Evolutionary conservation across 768 basidiomycete genomes (phyloP).

Genomic region (Candolleomyces aberdarensis): DNA sequence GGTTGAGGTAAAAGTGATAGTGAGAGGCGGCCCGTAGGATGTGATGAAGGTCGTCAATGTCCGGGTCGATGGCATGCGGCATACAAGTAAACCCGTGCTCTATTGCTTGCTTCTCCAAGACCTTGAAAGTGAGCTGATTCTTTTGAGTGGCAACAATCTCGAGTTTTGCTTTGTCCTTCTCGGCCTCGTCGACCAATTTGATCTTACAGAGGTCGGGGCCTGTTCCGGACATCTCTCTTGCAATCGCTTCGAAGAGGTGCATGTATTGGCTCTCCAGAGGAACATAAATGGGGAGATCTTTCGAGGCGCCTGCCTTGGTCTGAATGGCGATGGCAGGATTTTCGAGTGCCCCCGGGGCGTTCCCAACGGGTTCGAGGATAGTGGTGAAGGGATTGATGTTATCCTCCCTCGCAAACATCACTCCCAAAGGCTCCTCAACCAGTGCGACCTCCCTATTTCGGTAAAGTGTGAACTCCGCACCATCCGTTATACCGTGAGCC

Average conservation of each 20-base stretch:
- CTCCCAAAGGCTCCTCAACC: conserved; percentile 19
- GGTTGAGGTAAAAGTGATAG: conserved; percentile 27
- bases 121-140: conserved; percentile 19
- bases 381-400: conserved; percentile 19
- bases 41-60: conserved; percentile 10
- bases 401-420: conserved; percentile 17
- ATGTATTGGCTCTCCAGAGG: not conserved
- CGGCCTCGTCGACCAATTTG: conserved; percentile 13
- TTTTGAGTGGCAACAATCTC: conserved; percentile 11
- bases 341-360: conserved; percentile 5
- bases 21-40: conserved; percentile 18
- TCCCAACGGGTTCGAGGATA: not conserved
- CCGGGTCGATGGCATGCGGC: conserved; percentile 12
- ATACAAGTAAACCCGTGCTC: conserved; percentile 16
- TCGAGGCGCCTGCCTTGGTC: not conserved
- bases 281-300: not conserved
- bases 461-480: conserved; percentile 22
- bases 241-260: not conserved
- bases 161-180: conserved; percentile 13
- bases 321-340: conserved; percentile 8
- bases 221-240: not conserved
- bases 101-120: conserved; percentile 17
- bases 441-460: conserved; percentile 17
- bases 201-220: conserved; percentile 2
- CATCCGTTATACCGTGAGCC: conserved; percentile 26